Base-by-base conservation (phyloP, 768 basidiomycete genomes). In the Leccinum incarnatum region DNA sequence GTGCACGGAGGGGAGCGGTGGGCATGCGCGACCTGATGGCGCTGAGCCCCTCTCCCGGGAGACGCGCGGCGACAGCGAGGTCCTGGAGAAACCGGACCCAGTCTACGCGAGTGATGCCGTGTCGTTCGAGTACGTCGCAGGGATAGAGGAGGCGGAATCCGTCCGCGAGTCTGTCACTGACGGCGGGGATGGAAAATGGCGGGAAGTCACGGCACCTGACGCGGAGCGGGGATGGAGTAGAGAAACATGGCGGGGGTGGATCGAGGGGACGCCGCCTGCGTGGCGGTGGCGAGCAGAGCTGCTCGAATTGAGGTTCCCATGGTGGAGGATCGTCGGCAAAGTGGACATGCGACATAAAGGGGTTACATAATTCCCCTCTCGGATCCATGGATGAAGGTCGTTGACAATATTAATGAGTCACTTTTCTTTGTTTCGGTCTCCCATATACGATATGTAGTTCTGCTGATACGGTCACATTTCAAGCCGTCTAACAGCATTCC, bases 11-110 rank as follows among this genome's bases (percentile, higher is more conserved):
- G 9, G 67, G 48, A 23, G 54, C 53, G 25, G 56, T 21, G 19
- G 71, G 71, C 9, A 60, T 34, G 21, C 65, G 60, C n/a, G 68
- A 68, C 17, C 68, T 48, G 23, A 72, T 42, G 9, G 70, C 70
- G 1, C 62, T 58, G 52, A 62, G 59, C 12, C 71, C 67, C 40
- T 59, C 55, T 7, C n/a, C 34, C 2, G 70, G 55, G 45, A 70
- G 69, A 45, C 71, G 64, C 2, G 72, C 72, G 0, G 71, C 64
- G 29, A 74, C 57, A 6, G 56, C 62, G 29, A 72, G 61, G 53
- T 72, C 71, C 42, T 67, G 58, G 46, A 72, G 63, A 42, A 72
- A 72, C 5, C 72, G 59, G n/a, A 61, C n/a, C 71, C 71, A 72
- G 40, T 72, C 71, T 17, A 59, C 27, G 29, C 60, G 65, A 15